Percentiles rank a stretch among this genome's conserved stretches.
phyloP scores from a whole-genome alignment of 1,284 basidiomycete genomes.

The Lentinula novae-zelandiae region DNA sequence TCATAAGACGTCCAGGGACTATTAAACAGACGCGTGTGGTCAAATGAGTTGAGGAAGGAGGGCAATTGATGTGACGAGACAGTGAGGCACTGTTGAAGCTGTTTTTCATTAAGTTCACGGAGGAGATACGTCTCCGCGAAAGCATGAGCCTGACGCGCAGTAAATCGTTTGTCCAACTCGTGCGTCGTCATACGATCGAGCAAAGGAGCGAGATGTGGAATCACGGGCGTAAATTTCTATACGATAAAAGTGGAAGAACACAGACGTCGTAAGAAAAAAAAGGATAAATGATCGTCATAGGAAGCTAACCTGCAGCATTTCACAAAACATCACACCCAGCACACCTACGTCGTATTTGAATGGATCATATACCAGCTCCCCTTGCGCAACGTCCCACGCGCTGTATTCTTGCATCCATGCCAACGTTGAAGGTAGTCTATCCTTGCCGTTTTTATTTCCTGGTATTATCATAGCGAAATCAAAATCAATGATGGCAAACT shows the following conservation, averaged over 20 bases:
- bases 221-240: background rate
- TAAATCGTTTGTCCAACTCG: slow-evolving; percentile 9
- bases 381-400: slow-evolving; percentile 10
- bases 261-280: background rate
- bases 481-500: slow-evolving; percentile 9
- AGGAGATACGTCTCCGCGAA: slow-evolving; percentile 6
- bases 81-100: background rate
- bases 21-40: background rate
- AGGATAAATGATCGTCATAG: background rate
- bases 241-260: background rate
- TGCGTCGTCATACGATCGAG: slow-evolving; percentile 10
- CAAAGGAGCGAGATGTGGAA: slow-evolving; percentile 8
- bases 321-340: slow-evolving; percentile 8
- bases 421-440: slow-evolving; percentile 1
- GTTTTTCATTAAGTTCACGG: background rate
- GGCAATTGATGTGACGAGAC: background rate
- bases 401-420: slow-evolving; percentile 13
- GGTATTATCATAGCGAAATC: slow-evolving; percentile 11
- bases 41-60: background rate
- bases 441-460: background rate
- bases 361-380: slow-evolving; percentile 10
- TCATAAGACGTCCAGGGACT: slow-evolving; percentile 3
- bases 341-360: slow-evolving; percentile 12
- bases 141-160: slow-evolving; percentile 2
- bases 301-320: slow-evolving; percentile 8